A percentile compares a stretch with the other conserved stretches of the same genome.
phyloP scores from a whole-genome alignment of 352 stramenopile species.

The Pythium dissimile region DNA sequence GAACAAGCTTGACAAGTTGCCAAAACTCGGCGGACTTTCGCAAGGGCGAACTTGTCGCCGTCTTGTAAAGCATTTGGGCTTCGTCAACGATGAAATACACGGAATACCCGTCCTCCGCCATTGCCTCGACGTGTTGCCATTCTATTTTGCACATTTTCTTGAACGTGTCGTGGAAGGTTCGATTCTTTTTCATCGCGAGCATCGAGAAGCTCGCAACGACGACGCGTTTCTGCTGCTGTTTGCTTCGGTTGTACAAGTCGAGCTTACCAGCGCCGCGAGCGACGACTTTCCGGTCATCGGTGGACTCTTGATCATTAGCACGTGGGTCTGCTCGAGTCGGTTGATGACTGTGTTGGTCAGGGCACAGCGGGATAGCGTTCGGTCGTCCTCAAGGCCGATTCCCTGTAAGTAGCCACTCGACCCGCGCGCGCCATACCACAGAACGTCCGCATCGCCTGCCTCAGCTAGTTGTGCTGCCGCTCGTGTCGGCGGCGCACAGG shows the following conservation, averaged over 20 bases:
- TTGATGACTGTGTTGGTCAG: constrained; percentile 13
- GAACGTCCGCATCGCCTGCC: too few relatives aligned
- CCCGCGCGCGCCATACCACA: too few relatives aligned
- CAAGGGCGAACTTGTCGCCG: background rate
- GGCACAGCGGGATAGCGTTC: background rate
- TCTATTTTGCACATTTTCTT: background rate
- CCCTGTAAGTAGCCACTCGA: too few relatives aligned
- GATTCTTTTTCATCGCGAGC: background rate
- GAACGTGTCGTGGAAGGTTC: constrained; percentile 4
- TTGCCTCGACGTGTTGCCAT: background rate
- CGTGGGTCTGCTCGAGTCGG: constrained; percentile 4
- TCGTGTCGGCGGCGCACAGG: too few relatives aligned
- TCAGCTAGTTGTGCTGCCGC: too few relatives aligned
- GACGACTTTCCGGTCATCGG: constrained; percentile 16
- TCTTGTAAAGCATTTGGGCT: constrained; percentile 6
- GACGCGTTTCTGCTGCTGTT: background rate
- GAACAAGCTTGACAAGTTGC: constrained; percentile 7
- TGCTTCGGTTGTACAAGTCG: background rate
- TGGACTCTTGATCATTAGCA: constrained; percentile 13
- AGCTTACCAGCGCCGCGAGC: constrained; percentile 12
- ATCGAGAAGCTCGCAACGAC: background rate
- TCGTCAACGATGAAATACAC: constrained; percentile 19
- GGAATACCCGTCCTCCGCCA: background rate
- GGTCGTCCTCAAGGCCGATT: too few relatives aligned
- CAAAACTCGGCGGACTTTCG: constrained; percentile 8